Evolutionary conservation across 805 yeast genomes (phyloP), one percentile per base, ranked within the genome.

Genomic region (Saccharomycopsis javanensis): DNA sequence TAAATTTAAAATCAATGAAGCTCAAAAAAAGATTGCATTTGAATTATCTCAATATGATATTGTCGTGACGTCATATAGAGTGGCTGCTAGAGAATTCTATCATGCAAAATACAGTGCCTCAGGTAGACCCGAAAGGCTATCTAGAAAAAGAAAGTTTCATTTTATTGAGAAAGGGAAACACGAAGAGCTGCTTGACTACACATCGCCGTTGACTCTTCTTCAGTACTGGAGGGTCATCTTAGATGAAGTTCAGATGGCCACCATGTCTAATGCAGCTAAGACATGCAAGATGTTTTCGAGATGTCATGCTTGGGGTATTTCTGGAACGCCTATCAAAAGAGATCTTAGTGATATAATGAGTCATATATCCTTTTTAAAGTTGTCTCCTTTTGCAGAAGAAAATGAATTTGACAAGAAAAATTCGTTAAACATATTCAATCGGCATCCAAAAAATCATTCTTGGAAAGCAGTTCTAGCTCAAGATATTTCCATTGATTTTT

Each of bases 211-310:
- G 23, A 85, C 89, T 70, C 71, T 86, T 50, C 69, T 86, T 10
- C 89, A 92, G 63, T 94, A 92, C 69, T 88, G 95, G 89, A 75
- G 99, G 56, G 86, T 94, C 1, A 79, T 92, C 0, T 71, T 94
- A 38, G 99, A 94, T 71, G 99, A 94, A 68, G 98, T 88, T 1
- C 99, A 94, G 70, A 87, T 91, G 91, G 86, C 94, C 3, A 82
- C 88, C 6, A 76, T 81, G 2, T 80, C 92, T 0, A 80, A 86
- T 55, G 88, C 94, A 1, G 89, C 96, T 20, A 82, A 79, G 57
- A 87, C 90, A 57, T 89, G 96, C 0, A 75, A 86, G 2, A 71
- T 87, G 37, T 79, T 94, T 27, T 92, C 96, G 4, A 75, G 96
- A 55, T 79, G 81, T 51, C 97, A 94, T 70, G 82, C 96, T 0